A percentile compares a stretch with the other conserved stretches of the same genome.
Conservation (phyloP, 768 basidiomycete species). For the Boletus tomentosulus region DNA sequence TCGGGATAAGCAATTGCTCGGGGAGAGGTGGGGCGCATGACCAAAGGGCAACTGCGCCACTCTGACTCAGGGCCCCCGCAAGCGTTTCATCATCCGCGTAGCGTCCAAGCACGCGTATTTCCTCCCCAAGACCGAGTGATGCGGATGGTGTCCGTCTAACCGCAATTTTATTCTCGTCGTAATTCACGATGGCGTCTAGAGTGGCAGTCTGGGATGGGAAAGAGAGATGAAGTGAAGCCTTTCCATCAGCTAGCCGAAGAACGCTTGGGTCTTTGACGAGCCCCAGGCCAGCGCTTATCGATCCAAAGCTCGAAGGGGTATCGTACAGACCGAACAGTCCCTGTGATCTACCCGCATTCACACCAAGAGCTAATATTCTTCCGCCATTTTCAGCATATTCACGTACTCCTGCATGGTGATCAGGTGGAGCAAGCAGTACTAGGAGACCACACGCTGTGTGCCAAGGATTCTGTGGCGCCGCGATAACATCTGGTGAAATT, state of each 20-base stretch:
- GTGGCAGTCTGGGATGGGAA: slow-evolving; percentile 19
- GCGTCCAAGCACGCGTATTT: slow-evolving; percentile 13
- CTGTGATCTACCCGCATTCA: slow-evolving; percentile 51
- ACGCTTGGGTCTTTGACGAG: slow-evolving; percentile 27
- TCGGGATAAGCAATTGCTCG: slow-evolving; percentile 17
- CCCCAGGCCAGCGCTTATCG: slow-evolving; percentile 27
- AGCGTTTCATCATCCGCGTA: slow-evolving; percentile 14
- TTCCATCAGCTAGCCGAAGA: slow-evolving; percentile 26
- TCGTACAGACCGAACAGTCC: slow-evolving; percentile 30
- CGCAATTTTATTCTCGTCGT: neutral
- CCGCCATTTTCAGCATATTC: slow-evolving; percentile 69
- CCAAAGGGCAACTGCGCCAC: slow-evolving; percentile 27
- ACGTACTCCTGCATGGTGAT: slow-evolving; percentile 43
- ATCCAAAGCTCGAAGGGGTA: slow-evolving; percentile 40
- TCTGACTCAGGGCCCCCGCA: slow-evolving; percentile 25
- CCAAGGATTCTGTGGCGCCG: slow-evolving; percentile 72
- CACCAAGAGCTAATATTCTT: slow-evolving; percentile 61
- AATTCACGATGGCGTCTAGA: slow-evolving; percentile 7
- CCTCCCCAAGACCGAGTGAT: slow-evolving; percentile 17
- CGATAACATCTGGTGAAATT: slow-evolving; percentile 53
- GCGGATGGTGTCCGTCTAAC: slow-evolving; percentile 12
- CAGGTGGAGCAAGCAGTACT: slow-evolving; percentile 63
- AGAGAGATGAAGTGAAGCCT: slow-evolving; percentile 22
- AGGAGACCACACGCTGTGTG: slow-evolving; percentile 67
- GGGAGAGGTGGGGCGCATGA: slow-evolving; percentile 27